Evolutionary conservation across 2,329 filamentous ascomycete species (phyloP), one percentile per base, ranked within the genome.

Genomic region (Hypoxylon sp.): DNA sequence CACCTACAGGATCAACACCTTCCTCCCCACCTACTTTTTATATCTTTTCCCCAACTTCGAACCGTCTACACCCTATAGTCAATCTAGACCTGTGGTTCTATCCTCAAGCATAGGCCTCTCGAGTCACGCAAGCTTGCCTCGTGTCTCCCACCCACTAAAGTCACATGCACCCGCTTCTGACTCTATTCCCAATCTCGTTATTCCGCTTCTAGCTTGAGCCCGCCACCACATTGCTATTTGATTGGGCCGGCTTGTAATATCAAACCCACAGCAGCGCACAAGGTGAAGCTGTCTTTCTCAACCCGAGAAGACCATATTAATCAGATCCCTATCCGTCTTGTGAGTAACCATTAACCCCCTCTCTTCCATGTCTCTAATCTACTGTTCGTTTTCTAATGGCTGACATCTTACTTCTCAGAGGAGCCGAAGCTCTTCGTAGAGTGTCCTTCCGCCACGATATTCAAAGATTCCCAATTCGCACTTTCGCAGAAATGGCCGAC

Each of bases 401-500:
- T 76, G 73, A 78, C 65, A 65, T 67, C 29, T 51, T 76, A 38
- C 63, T 76, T 49, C 55, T 76, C 42, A 72, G 72, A 61, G 69
- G 70, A 62, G 69, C 72, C 26, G 70, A 72, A 59, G 66, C 70
- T 53, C 67, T 76, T 27, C 70, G 73, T 43, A 67, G 65, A 61
- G 65, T 74, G 13, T 74, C 72, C 21, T 74, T 74, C 40, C 69
- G 71, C 43, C 68, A 71, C 66, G 66, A 70, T 54, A 68, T 71
- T 34, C 66, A 67, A 38, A 62, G 62, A 41, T 66, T 67, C 36
- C 69, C 71, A 38, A 64, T 62, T 35, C 69, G 63, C 34, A 72
- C 71, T 9, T 65, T 74, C 35, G 63, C 67, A 62, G 71, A 77
- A 46, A 79, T 79, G 77, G 72, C 73, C 25, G 72, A 75, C 45